These are phyloP conservation scores for Nicotiana knightiana DNA, from an alignment of 257 asterid species.

Conservation along the genomic window DNA sequence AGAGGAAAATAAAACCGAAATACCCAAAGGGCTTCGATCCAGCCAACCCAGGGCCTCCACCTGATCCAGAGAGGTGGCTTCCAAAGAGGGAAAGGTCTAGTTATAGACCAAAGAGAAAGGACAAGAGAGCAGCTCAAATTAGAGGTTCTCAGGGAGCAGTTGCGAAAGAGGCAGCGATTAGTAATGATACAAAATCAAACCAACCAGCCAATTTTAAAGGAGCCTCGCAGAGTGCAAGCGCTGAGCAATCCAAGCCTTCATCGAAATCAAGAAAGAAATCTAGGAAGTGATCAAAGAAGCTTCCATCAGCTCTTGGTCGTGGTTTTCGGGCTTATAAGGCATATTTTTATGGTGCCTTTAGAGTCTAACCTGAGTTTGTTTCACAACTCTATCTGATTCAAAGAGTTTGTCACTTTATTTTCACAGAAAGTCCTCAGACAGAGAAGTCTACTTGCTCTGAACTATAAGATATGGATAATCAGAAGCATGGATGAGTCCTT, in stretches of 20 bases:
- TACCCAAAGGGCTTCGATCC: slow-evolving; percentile 93
- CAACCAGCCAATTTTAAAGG: slow-evolving; percentile 48
- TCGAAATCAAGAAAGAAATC: slow-evolving; percentile 77
- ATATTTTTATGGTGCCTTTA: background rate
- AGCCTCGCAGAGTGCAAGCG: slow-evolving; percentile 35
- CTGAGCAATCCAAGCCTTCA: slow-evolving; percentile 48
- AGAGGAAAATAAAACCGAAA: slow-evolving; percentile 86
- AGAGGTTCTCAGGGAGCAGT: slow-evolving; percentile 98
- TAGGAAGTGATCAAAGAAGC: slow-evolving; percentile 29
- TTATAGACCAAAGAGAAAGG: slow-evolving; percentile 83
- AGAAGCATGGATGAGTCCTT: background rate
- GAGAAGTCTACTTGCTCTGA: background rate
- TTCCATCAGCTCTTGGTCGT: background rate
- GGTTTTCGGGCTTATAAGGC: background rate
- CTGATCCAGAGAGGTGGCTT: slow-evolving; percentile 94
- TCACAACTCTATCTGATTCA: background rate
- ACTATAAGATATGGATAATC: background rate
- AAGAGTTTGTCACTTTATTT: background rate
- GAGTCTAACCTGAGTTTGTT: background rate
- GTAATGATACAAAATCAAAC: slow-evolving; percentile 34
- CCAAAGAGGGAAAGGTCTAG: slow-evolving; percentile 87
- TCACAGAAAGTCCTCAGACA: background rate
- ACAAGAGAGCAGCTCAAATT: slow-evolving; percentile 76
- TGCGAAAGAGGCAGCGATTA: slow-evolving; percentile 44
- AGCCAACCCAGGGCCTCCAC: slow-evolving; percentile 83